Base-by-base conservation (phyloP, 192 early-diverging fungal species). In the Thoreauomyces humboldtii region DNA sequence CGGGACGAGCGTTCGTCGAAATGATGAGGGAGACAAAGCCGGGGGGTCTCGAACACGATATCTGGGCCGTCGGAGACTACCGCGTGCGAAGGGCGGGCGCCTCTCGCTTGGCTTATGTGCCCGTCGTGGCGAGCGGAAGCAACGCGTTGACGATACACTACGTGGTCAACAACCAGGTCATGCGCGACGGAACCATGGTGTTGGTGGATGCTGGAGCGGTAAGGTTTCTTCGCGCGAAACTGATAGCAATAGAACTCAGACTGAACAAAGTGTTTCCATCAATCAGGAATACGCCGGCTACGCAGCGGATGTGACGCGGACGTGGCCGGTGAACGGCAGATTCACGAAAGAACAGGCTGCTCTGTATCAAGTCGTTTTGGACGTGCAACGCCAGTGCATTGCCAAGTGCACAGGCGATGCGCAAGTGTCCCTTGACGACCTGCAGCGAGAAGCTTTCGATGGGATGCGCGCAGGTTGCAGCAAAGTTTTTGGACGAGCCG, bases 111-210 rank as follows among this genome's bases (percentile, higher is more conserved):
- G 90, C 92, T 15, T 99, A 99, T 73, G 92, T 99, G 21, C 96
- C 96, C 1, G 96, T 99, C 3, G 92, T 99, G 21, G 96, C 95
- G 0, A 85, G 89, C 7, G 96, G 94, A 32, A 76, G 79, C 43
- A 96, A 96, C 66, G 94, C 94, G 7, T 69, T 96, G 61, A 88
- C 86, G 15, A 81, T 99, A 84, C 96, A 99, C 69, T 99, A 99
- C 77, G 94, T 97, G 32, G 77, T 86, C 56, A 99, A 99, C 71
- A 81, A 89, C 46, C 80, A 83, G 69, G 54, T 73, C 15, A 47
- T 89, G 43, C 70, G 81, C 7, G 84, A 91, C 64, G 92, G 90
- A 4, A 88, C 94, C 36, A 67, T 97, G 57, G 75, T 99, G 2
- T 75, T 99, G 41, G 85, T 95, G 29, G 96, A 99, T 76, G 90